Evolutionary conservation across 805 yeast species (phyloP), one percentile per base, ranked within the genome.

Genomic region (Yamadazyma laniorum): DNA sequence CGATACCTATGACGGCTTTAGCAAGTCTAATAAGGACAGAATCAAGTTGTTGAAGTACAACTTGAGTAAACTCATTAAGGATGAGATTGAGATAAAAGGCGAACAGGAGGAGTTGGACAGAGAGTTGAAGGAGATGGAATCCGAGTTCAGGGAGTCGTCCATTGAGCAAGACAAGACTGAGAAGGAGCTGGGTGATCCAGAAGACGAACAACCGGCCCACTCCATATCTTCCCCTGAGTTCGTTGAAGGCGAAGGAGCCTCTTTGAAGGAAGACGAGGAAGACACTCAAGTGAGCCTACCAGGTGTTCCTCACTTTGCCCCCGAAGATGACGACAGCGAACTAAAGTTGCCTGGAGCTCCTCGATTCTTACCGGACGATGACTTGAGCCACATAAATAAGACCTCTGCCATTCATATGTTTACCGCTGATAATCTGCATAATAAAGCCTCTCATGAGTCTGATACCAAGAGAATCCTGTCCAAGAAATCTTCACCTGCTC

Each of bases 341-440:
- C 47, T 67, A 14, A 55, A 52, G 37, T 52, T 68, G 19, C 74
- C 74, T 0, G 72, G 73, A 1, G 72, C 70, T 0, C 74, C 74
- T 6, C 61, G 52, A 37, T 64, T 60, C 47, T 49, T 66, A 17
- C 72, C 74, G 1, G 68, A 64, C 37, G 68, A 61, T 29, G 72
- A 65, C 29, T 32, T 62, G 15, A 44, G 63, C 4, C 56, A 51
- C 25, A 67, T 68, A 25, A 66, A 65, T 45, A 66, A 63, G 41
- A 51, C 45, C 11, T 61, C 71, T 3, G 53, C 70, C 3, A 67
- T 68, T 12, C 65, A 60, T 6, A 60, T 68, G 12, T 55, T 63
- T 34, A 55, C 58, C 2, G 66, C 68, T 12, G 40, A 33, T 6
- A n/a, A n/a, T n/a, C n/a, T n/a, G n/a, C n/a, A n/a, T n/a, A 35